Percentiles rank a stretch among this genome's conserved stretches.
phyloP scores from a whole-genome alignment of 805 yeast species.

The Sugiyamaella qingdaonensis region DNA sequence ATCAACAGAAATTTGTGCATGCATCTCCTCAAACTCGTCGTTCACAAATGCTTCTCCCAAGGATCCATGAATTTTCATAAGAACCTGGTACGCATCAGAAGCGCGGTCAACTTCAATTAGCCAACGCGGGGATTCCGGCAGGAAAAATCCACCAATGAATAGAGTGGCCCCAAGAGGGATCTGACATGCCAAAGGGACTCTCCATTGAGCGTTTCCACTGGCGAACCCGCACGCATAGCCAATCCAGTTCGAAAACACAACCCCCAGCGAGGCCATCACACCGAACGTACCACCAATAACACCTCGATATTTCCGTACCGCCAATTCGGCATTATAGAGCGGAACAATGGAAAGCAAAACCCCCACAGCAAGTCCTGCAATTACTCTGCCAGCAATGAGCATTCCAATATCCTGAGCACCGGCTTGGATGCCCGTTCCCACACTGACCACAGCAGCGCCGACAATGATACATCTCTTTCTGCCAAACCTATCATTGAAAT shows the following conservation, averaged over 20 bases:
- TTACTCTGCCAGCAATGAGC: constrained; percentile 6
- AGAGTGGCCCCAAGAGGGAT: constrained; percentile 55
- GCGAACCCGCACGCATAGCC: constrained; percentile 2
- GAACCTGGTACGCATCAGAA: constrained; percentile 46
- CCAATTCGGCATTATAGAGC: constrained; percentile 5
- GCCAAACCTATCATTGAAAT: constrained; percentile 36
- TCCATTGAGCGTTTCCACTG: constrained; percentile 47
- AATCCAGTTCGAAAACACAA: constrained; percentile 5
- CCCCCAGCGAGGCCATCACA: constrained; percentile 3
- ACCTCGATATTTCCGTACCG: constrained; percentile 3
- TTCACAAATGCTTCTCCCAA: not conserved
- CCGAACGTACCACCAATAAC: constrained; percentile 4
- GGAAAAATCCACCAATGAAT: constrained; percentile 32
- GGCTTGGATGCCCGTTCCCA: constrained; percentile 44
- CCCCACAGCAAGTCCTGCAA: constrained; percentile 7
- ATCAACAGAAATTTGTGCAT: not conserved
- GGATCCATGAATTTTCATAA: constrained; percentile 3
- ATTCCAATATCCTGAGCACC: constrained; percentile 16
- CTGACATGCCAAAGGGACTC: constrained; percentile 67
- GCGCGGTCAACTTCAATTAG: constrained; percentile 65
- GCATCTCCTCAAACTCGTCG: constrained; percentile 1
- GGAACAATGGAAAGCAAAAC: not conserved
- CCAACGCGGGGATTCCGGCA: constrained; percentile 82
- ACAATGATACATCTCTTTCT: constrained; percentile 31
- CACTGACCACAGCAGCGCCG: constrained; percentile 43